Evolutionary conservation across 1,284 basidiomycete genomes (phyloP).

Genomic region (Moesziomyces aphidis): DNA sequence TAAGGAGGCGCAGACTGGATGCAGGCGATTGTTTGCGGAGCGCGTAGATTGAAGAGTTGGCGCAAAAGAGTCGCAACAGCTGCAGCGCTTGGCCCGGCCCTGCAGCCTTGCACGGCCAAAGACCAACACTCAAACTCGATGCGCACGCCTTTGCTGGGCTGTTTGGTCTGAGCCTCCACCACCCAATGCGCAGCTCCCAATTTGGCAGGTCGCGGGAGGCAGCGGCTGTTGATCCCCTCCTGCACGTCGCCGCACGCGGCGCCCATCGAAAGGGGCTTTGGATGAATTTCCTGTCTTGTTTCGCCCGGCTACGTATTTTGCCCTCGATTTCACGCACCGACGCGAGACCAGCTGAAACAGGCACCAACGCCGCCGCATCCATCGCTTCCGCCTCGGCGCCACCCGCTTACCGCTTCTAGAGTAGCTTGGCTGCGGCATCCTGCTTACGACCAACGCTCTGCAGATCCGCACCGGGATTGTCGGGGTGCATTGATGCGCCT

Average conservation of each 20-base stretch:
- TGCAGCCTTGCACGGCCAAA: background rate
- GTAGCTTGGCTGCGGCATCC: no score
- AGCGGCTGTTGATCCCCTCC: background rate
- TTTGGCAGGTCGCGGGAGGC: background rate
- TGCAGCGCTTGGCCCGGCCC: no score
- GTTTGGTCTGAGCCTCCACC: no score
- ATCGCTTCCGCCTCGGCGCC: background rate
- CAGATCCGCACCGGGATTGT: no score
- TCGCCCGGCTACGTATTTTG: background rate
- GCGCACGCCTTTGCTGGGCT: no score
- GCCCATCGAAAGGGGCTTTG: background rate
- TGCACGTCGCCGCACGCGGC: background rate
- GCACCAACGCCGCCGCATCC: background rate
- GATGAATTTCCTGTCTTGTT: background rate
- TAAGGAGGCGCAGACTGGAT: no score
- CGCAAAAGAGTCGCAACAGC: no score
- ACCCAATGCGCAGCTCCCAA: background rate
- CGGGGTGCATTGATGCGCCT: no score
- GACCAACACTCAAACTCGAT: background rate
- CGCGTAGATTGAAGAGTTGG: no score
- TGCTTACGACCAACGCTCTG: no score
- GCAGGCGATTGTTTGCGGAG: no score
- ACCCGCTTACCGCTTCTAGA: no score
- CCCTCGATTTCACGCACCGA: background rate
- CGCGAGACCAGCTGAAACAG: background rate